These are phyloP conservation scores for Thalia dealbata DNA, from an alignment of 176 grass and related monocot genomes.

Conservation along the genomic window DNA sequence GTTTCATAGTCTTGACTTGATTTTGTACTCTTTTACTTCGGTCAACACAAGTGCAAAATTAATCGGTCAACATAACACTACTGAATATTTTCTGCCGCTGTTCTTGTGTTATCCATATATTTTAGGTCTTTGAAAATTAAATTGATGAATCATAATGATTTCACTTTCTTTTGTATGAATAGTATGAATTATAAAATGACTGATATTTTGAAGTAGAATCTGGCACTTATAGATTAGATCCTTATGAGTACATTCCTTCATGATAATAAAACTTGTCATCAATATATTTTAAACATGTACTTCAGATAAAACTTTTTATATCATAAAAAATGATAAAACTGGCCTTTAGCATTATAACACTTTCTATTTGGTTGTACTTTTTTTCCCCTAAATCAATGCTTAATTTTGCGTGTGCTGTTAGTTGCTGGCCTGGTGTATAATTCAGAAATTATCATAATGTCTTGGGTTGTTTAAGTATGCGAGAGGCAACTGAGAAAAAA, in stretches of 20 bases:
- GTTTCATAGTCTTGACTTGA: constrained; percentile 15
- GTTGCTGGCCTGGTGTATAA: not conserved
- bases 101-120: not conserved
- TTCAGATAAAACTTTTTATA: not conserved
- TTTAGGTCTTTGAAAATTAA: too few species aligned
- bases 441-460: too few species aligned
- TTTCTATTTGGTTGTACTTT: too few species aligned
- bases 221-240: not conserved
- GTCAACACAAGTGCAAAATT: not conserved
- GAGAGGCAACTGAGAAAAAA: not conserved
- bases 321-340: not conserved
- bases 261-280: not conserved
- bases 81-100: not conserved
- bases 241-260: not conserved
- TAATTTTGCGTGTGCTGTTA: not conserved
- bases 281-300: not conserved
- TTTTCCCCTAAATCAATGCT: too few species aligned
- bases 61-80: not conserved
- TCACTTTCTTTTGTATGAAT: not conserved
- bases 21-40: not conserved
- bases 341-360: too few species aligned
- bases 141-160: not conserved
- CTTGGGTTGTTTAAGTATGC: not conserved
- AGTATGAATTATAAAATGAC: not conserved
- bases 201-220: not conserved